These are phyloP conservation scores for Acorus calamus DNA, from an alignment of 106 monocot genomes.

Conservation along the genomic window DNA sequence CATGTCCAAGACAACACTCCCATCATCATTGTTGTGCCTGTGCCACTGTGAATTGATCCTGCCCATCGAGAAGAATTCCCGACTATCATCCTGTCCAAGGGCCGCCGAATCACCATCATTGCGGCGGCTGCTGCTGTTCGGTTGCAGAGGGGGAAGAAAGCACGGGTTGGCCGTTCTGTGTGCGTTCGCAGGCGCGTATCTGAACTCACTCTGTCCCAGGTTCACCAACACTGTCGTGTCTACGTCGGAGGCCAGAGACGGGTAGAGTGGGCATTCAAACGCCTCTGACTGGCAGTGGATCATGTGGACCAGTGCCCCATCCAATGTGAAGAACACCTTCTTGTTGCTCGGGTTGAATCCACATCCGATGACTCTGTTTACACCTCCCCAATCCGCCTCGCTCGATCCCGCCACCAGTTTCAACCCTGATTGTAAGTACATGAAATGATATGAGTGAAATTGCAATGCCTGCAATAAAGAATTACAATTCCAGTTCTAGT, in stretches of 20 bases:
- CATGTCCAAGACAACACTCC: background rate
- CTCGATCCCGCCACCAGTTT: constrained; percentile 45
- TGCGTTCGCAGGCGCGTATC: constrained; percentile 51
- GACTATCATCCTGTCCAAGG: constrained; percentile 34
- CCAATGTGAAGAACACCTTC: constrained; percentile 77
- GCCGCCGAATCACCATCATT: background rate
- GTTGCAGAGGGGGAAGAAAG: constrained; percentile 15
- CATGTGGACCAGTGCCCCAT: constrained; percentile 41
- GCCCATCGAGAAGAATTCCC: constrained; percentile 61
- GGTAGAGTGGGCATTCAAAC: constrained; percentile 52
- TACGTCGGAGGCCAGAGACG: constrained; percentile 34
- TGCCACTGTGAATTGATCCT: constrained; percentile 24
- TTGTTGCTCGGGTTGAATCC: constrained; percentile 63
- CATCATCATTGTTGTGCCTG: background rate
- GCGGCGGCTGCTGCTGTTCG: no score
- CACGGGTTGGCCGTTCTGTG: constrained; percentile 43
- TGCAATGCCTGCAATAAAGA: no score
- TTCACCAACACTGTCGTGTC: constrained; percentile 60
- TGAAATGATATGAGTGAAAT: no score
- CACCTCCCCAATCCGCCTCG: constrained; percentile 34
- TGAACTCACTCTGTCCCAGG: constrained; percentile 60
- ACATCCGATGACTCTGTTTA: constrained; percentile 59
- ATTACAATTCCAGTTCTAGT: no score
- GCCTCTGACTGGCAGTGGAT: constrained; percentile 58
- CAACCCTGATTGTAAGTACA: constrained; percentile 25